Base-by-base conservation (phyloP, 192 early-diverging fungal genomes). In the Podila verticillata region DNA sequence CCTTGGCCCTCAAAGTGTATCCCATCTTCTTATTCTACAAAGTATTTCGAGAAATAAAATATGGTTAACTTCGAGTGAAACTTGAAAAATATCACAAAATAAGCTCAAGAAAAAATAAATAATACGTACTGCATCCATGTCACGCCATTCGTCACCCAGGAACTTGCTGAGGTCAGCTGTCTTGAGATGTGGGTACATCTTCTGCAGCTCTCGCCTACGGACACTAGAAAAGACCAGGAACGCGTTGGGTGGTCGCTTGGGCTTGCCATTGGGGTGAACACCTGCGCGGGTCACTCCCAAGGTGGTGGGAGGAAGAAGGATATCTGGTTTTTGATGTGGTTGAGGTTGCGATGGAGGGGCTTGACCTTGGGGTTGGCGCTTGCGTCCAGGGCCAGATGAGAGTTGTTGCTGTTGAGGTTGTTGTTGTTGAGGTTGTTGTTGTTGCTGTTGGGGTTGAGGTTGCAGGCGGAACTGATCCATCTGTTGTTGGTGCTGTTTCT, bases 141-240 rank as follows among this genome's bases (percentile, higher is more conserved):
- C 82, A 29, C 85, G 82, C 91, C 91, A 92, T 67, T 92, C 91
- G 34, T 90, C 87, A 4, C 89, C 91, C 56, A 92, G 72, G 56
- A 87, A 84, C 15, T 89, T 92, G 70, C 91, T 92, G 35, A 91
- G 85, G 59, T 85, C 87, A n/a, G 91, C 87, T 9, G 91, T 91
- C 65, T 88, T 87, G 35, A 91, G 70, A 31, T 74, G 82, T 3
- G 89, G 91, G 32, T 87, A 83, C 6, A 84, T 74, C 61, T 88
- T 85, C 59, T 88, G 82, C 34, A 92, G 84, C 74, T 91, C 87
- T 3, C 86, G 88, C 39, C 91, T 84, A 22, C 91, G 85, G 61
- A 91, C 90, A 28, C 84, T 85, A 0, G 89, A 90, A 61, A 87
- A 92, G 9, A 92, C 82, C 63, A 92, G 63, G 62, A 92, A 92